Percentiles rank a stretch among this genome's conserved stretches.
Evolutionary conservation across 2,329 filamentous ascomycete species (phyloP).

Genomic region (Dothidotthia symphoricarpi): DNA sequence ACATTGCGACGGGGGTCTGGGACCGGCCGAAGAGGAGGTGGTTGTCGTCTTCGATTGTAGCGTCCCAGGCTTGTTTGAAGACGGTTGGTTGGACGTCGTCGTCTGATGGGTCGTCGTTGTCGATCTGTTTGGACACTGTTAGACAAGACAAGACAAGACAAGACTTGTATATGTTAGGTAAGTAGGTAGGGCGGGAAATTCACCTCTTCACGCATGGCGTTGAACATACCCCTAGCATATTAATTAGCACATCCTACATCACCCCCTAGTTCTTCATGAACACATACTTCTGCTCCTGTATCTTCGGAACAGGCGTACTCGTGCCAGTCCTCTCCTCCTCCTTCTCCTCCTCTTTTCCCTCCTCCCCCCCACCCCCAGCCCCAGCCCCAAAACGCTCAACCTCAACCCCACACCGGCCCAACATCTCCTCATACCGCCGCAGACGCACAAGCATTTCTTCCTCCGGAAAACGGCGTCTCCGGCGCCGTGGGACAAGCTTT

Average conservation of each 20-base stretch:
- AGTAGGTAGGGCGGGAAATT: slow-evolving; percentile 30
- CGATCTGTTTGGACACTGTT: too few relatives aligned
- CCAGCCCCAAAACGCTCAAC: slow-evolving; percentile 27
- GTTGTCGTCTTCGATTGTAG: slow-evolving; percentile 11
- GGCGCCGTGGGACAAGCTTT: slow-evolving; percentile 34
- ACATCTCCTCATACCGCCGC: slow-evolving; percentile 31
- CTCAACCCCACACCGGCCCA: slow-evolving; percentile 30
- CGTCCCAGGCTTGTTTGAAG: neutral
- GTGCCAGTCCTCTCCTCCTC: slow-evolving; percentile 15
- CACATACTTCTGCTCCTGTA: too few relatives aligned
- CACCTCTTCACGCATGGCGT: slow-evolving; percentile 24
- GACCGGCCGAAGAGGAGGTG: slow-evolving; percentile 22
- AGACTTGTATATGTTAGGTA: too few relatives aligned
- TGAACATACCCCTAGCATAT: too few relatives aligned
- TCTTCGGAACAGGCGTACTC: too few relatives aligned
- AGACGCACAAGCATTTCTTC: slow-evolving; percentile 26
- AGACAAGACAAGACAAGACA: too few relatives aligned
- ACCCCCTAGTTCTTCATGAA: too few relatives aligned
- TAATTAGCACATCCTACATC: too few relatives aligned
- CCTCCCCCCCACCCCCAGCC: too few relatives aligned
- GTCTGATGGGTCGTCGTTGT: slow-evolving; percentile 32
- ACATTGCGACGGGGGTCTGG: slow-evolving; percentile 12
- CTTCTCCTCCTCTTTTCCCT: slow-evolving; percentile 11
- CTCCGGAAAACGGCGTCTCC: slow-evolving; percentile 26
- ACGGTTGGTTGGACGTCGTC: slow-evolving; percentile 15